phyloP scores from a whole-genome alignment of 2,329 filamentous ascomycete genomes.

The Aspergillus spinulosporus region DNA sequence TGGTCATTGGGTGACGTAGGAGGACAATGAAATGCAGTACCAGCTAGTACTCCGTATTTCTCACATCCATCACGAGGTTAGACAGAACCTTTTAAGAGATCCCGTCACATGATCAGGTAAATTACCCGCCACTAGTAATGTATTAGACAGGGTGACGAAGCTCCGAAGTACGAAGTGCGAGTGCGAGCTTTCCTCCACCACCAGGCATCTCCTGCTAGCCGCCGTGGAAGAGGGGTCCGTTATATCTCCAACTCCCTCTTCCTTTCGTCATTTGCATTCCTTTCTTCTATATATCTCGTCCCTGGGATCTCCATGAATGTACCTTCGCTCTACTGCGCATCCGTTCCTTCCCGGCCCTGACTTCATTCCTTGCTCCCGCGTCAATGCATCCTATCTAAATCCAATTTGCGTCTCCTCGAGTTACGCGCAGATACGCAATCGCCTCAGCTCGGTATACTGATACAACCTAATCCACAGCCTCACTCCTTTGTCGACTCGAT shows the following conservation, averaged over 20 bases:
- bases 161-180: not conserved
- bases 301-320: not conserved
- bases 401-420: not conserved
- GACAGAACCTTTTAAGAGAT: too few relatives aligned
- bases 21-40: too few relatives aligned
- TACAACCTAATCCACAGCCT: slow-evolving; percentile 18
- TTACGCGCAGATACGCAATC: slow-evolving; percentile 4
- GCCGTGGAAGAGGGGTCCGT: slow-evolving; percentile 7
- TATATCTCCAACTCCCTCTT: slow-evolving; percentile 11
- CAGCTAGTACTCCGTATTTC: too few relatives aligned
- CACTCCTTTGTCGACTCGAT: slow-evolving; percentile 14
- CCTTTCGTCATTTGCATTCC: slow-evolving; percentile 17
- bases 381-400: slow-evolving; percentile 6
- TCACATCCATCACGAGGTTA: too few relatives aligned
- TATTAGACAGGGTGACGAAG: not conserved
- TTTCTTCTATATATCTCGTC: slow-evolving; percentile 8
- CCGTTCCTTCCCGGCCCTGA: slow-evolving; percentile 5
- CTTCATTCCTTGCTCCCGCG: slow-evolving; percentile 7
- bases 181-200: slow-evolving; percentile 2
- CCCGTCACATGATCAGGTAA: not conserved
- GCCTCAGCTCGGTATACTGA: slow-evolving; percentile 15
- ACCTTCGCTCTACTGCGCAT: slow-evolving; percentile 10
- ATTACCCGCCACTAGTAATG: not conserved
- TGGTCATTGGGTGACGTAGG: too few relatives aligned
- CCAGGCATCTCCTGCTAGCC: slow-evolving; percentile 7